phyloP scores from a whole-genome alignment of 768 basidiomycete genomes.

The Neoboletus magnificus region DNA sequence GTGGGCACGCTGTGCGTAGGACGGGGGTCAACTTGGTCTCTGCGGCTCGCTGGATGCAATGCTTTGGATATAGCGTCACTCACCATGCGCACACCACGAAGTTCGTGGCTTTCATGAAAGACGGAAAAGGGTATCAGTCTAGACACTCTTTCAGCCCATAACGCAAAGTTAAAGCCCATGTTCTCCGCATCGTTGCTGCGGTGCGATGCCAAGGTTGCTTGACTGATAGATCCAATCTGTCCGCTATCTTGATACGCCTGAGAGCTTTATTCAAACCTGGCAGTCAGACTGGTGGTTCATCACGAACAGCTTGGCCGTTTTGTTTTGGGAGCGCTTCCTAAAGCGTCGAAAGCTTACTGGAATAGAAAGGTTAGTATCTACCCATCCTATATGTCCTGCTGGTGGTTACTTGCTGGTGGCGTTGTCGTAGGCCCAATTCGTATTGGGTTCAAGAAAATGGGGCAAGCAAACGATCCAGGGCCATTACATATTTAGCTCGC shows the following conservation, averaged over 20 bases:
- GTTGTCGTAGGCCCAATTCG: not conserved
- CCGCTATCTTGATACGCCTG: not conserved
- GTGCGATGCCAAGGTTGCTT: not conserved
- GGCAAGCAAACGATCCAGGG: not conserved
- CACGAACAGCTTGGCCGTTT: too few species aligned
- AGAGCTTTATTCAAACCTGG: not conserved
- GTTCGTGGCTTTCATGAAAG: conserved; percentile 6
- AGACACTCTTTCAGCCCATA: not conserved
- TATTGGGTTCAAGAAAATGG: not conserved
- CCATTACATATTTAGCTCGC: not conserved
- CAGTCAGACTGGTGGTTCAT: too few species aligned
- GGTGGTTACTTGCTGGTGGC: not conserved
- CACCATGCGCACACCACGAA: conserved; percentile 13
- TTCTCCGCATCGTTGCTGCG: not conserved
- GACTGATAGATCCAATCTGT: too few species aligned
- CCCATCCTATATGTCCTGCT: not conserved
- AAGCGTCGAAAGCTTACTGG: too few species aligned
- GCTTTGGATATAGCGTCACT: not conserved
- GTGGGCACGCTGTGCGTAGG: not conserved
- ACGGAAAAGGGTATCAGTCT: not conserved
- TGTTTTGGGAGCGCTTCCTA: not conserved
- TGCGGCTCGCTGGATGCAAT: conserved; percentile 7
- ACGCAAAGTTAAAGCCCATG: too few species aligned
- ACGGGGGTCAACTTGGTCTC: not conserved
- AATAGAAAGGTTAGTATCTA: too few species aligned